phyloP scores from a whole-genome alignment of 768 basidiomycete species.

The Asterophora parasitica region DNA sequence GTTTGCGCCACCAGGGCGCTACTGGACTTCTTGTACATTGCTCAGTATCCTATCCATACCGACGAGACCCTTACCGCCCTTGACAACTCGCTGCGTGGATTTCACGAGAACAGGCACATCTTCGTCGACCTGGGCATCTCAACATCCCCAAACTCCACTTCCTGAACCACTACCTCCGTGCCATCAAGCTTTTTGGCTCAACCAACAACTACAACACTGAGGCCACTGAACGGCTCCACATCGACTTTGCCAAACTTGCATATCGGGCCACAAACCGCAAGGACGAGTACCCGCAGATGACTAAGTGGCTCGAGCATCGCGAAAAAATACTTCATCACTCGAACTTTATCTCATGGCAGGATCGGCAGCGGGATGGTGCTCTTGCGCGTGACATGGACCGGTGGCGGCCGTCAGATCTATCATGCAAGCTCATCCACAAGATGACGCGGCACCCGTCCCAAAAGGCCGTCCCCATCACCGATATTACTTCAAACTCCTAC shows the following conservation, averaged over 20 bases:
- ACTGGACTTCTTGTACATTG: too few relatives aligned
- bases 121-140: conserved; percentile 33
- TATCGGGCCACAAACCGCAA: conserved; percentile 28
- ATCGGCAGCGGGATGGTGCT: not conserved
- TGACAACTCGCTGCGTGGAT: conserved; percentile 21
- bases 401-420: conserved; percentile 10
- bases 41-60: too few relatives aligned
- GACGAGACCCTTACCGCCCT: conserved; percentile 24
- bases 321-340: conserved; percentile 27
- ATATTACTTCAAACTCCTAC: too few relatives aligned
- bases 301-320: conserved; percentile 27
- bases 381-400: conserved; percentile 6
- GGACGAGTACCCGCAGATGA: conserved; percentile 34
- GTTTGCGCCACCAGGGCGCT: too few relatives aligned
- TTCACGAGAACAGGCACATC: conserved; percentile 32
- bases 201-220: conserved; percentile 38
- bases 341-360: conserved; percentile 24
- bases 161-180: conserved; percentile 26
- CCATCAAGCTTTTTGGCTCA: conserved; percentile 28
- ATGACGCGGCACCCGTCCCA: too few relatives aligned
- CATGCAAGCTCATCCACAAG: not conserved
- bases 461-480: too few relatives aligned
- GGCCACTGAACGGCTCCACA: conserved; percentile 3
- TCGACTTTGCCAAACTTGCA: not conserved
- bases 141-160: conserved; percentile 41